Evolutionary conservation across 257 asterid genomes (phyloP).

Genomic region (Scutellaria minor): DNA sequence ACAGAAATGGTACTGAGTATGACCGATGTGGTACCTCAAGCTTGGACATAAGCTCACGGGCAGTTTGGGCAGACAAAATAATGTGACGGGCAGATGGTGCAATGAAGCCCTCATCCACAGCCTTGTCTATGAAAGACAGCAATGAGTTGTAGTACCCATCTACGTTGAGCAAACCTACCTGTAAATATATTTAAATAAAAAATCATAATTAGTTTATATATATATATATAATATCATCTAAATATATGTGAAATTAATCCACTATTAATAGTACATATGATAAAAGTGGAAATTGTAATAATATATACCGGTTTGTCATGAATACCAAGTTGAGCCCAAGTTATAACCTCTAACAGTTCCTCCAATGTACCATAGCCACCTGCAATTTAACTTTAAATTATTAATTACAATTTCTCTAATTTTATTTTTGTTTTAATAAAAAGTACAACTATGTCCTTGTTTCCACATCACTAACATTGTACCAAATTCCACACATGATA

Average conservation of each 20-base stretch:
- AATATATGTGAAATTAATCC: too few relatives aligned
- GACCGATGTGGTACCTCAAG: slow-evolving; percentile 68
- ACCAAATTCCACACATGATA: background rate
- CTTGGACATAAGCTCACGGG: slow-evolving; percentile 86
- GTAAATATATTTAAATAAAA: slow-evolving; percentile 18
- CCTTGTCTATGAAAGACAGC: slow-evolving; percentile 87
- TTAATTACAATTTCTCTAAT: background rate
- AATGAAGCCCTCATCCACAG: slow-evolving; percentile 92
- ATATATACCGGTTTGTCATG: slow-evolving; percentile 84
- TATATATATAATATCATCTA: too few relatives aligned
- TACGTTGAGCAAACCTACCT: slow-evolving; percentile 93
- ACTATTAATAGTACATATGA: too few relatives aligned
- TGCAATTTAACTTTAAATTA: slow-evolving; percentile 29
- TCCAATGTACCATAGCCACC: slow-evolving; percentile 99
- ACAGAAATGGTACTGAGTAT: background rate
- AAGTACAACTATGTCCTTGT: background rate
- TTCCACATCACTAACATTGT: slow-evolving; percentile 12
- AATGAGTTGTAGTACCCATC: slow-evolving; percentile 95
- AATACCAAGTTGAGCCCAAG: slow-evolving; percentile 97
- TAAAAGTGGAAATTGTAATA: too few relatives aligned
- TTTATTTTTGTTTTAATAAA: background rate
- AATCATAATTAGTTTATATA: too few relatives aligned
- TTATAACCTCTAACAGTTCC: slow-evolving; percentile 88
- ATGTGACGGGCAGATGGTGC: slow-evolving; percentile 93
- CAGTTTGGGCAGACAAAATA: slow-evolving; percentile 89